These are phyloP conservation scores for Dimargaris xerosporica DNA, from an alignment of 192 early-diverging fungal species.

Conservation along the genomic window DNA sequence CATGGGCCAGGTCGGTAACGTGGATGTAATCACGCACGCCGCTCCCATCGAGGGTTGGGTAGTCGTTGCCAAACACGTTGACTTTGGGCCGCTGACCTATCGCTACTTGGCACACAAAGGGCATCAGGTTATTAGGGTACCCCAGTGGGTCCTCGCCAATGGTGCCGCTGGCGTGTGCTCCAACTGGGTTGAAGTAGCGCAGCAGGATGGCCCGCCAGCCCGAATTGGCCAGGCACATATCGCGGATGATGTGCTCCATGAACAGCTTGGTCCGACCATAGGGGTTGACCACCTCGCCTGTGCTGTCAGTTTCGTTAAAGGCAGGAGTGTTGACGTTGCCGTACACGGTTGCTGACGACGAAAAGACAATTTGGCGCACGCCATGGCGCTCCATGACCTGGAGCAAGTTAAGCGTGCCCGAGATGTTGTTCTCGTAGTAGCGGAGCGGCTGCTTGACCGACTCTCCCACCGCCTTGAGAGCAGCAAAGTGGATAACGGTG, in stretches of 20 bases:
- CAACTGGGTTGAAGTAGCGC: slow-evolving; percentile 93
- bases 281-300: slow-evolving; percentile 68
- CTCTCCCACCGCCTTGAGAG: slow-evolving; percentile 78
- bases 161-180: slow-evolving; percentile 75
- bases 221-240: slow-evolving; percentile 42
- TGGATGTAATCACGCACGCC: slow-evolving; percentile 93
- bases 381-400: slow-evolving; percentile 67
- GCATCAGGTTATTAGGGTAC: slow-evolving; percentile 82
- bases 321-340: slow-evolving; percentile 40
- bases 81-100: slow-evolving; percentile 68
- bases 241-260: slow-evolving; percentile 69
- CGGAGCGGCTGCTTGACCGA: slow-evolving; percentile 59
- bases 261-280: slow-evolving; percentile 96
- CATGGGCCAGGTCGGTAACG: slow-evolving; percentile 81
- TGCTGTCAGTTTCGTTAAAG: slow-evolving; percentile 40
- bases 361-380: slow-evolving; percentile 86
- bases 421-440: slow-evolving; percentile 91
- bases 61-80: slow-evolving; percentile 85
- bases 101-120: slow-evolving; percentile 73
- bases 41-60: slow-evolving; percentile 82
- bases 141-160: slow-evolving; percentile 86
- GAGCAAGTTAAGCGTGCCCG: slow-evolving; percentile 71
- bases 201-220: slow-evolving; percentile 50
- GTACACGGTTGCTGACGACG: slow-evolving; percentile 86
- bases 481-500: slow-evolving; percentile 77